Evolutionary conservation across 441 rosid species (phyloP), one percentile per base, ranked within the genome.

Genomic region (Brassica hybrid): DNA sequence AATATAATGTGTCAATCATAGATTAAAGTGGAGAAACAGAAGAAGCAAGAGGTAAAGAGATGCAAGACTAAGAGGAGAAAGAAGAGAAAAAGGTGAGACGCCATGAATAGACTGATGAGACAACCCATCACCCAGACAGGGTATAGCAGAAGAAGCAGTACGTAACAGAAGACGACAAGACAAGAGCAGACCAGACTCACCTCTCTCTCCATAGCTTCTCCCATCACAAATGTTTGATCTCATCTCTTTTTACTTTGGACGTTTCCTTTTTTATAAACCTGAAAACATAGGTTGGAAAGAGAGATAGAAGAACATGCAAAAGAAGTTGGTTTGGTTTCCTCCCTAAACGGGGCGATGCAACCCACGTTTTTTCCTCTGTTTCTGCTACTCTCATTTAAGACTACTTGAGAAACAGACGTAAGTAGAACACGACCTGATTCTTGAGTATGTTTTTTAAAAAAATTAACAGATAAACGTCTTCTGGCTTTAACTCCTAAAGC

Each of bases 91-190:
- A 79, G 34, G 50, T 79, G 69, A 63, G 76, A 79, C 9, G 82
- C 75, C 58, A 75, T 58, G 57, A 70, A 48, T 13, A 75, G 73
- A 69, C 63, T 57, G 48, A 79, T 21, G 74, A 79, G 68, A 72
- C 79, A 75, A 32, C 72, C 75, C 75, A 79, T 69, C 57, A 79
- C 63, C 76, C 71, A 69, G 21, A 69, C 54, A 11, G 79, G 79
- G 32, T 69, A 69, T 32, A 69, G 27, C 67, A 79, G 59, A 69
- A n/a, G n/a, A n/a, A 79, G 79, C 71, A 74, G n/a, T 12, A 67
- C 4, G 58, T 63, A 79, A 65, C 61, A 79, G 36, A 74, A 58
- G 7, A 74, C 45, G 13, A 64, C 1, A 45, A 79, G 71, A 57
- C 72, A 2, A 27, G 34, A 12, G 75, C 75, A 74, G n/a, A 69